phyloP scores from a whole-genome alignment of 1,139 yeast genomes.

The Entelexis sorbosivorans region DNA sequence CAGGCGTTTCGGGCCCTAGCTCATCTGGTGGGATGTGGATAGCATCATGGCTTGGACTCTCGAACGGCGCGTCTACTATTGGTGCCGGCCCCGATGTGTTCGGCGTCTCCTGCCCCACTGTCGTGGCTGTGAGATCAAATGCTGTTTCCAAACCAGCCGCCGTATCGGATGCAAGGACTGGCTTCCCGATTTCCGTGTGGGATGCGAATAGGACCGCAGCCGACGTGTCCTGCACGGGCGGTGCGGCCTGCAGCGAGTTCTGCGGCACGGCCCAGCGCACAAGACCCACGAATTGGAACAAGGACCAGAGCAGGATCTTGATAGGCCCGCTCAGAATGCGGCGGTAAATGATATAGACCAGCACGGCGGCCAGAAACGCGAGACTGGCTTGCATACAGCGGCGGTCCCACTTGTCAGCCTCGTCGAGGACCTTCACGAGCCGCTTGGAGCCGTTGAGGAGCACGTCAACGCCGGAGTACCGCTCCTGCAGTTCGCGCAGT shows the following conservation, averaged over 20 bases:
- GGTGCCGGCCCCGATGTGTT: too few species aligned
- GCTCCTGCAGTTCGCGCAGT: conserved; percentile 40
- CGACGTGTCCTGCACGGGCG: neutral
- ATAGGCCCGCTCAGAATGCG: conserved; percentile 50
- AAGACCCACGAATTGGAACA: conserved; percentile 40
- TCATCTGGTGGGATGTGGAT: too few species aligned
- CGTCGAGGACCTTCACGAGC: conserved; percentile 53
- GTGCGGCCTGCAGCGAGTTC: neutral
- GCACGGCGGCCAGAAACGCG: conserved; percentile 45
- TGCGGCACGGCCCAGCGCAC: conserved; percentile 24
- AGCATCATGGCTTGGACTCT: too few species aligned
- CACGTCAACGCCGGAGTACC: conserved; percentile 44
- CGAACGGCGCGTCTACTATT: too few species aligned
- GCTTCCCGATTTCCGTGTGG: too few species aligned
- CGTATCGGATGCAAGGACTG: too few species aligned
- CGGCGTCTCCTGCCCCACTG: too few species aligned
- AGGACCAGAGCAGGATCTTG: conserved; percentile 46
- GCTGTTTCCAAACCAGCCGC: too few species aligned
- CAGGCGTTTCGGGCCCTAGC: too few species aligned
- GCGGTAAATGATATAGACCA: conserved; percentile 56
- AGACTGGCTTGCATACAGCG: conserved; percentile 48
- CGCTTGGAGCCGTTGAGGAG: conserved; percentile 45
- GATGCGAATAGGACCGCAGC: too few species aligned
- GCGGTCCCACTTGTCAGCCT: conserved; percentile 55
- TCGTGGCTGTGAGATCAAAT: too few species aligned